phyloP scores from a whole-genome alignment of 164 flowering plant genomes.

The Vitis rupestris region DNA sequence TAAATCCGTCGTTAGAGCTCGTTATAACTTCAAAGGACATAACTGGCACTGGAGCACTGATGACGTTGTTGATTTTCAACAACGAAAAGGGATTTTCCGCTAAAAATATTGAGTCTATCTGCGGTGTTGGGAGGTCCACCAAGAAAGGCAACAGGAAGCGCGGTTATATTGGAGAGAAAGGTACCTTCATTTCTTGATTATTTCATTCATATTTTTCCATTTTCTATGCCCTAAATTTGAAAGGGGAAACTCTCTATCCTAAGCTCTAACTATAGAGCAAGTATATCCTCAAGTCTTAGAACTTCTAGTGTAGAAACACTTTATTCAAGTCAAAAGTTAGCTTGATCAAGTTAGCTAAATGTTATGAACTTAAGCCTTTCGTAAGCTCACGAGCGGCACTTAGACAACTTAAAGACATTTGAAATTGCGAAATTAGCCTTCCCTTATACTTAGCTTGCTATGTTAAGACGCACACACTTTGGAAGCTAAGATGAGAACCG shows the following conservation, averaged over 20 bases:
- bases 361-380: no score
- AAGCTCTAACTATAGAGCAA: no score
- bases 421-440: no score
- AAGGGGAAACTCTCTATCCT: neutral
- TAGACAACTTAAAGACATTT: no score
- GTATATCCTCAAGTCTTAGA: no score
- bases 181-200: slow-evolving; percentile 19
- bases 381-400: no score
- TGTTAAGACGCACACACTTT: no score
- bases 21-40: slow-evolving; percentile 58
- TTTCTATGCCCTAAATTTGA: neutral
- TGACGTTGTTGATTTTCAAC: slow-evolving; percentile 61
- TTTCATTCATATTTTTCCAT: neutral
- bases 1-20: slow-evolving; percentile 62
- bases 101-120: slow-evolving; percentile 63
- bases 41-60: slow-evolving; percentile 57
- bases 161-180: slow-evolving; percentile 79
- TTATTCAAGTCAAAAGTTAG: no score
- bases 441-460: no score
- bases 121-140: slow-evolving; percentile 65
- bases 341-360: no score
- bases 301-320: no score
- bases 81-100: slow-evolving; percentile 63
- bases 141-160: slow-evolving; percentile 54
- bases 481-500: no score